Percentiles rank a stretch among this genome's conserved stretches.
These are phyloP conservation scores for Sporothrix pseudoabietina DNA, from an alignment of 2,329 filamentous ascomycete genomes.

Conservation along the genomic window DNA sequence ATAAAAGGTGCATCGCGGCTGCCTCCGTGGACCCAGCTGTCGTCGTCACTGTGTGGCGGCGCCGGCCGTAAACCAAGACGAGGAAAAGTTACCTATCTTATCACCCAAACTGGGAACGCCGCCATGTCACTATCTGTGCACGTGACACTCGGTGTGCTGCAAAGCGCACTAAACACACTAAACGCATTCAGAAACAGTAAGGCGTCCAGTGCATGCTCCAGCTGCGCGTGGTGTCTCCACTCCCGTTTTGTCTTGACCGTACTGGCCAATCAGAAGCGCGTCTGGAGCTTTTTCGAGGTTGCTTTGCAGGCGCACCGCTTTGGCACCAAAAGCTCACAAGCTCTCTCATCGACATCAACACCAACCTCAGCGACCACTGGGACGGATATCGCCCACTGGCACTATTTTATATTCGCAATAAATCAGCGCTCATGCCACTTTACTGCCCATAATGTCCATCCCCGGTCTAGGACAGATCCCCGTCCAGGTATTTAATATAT, in stretches of 20 bases:
- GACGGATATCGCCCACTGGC: neutral
- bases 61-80: neutral
- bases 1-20: slow-evolving; percentile 19
- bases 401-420: neutral
- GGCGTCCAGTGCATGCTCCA: neutral
- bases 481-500: slow-evolving; percentile 49
- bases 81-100: neutral
- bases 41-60: slow-evolving; percentile 16
- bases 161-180: neutral
- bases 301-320: neutral
- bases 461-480: slow-evolving; percentile 71
- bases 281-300: neutral
- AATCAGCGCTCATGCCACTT: slow-evolving; percentile 8
- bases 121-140: neutral
- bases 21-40: slow-evolving; percentile 13
- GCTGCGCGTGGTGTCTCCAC: neutral
- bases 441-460: slow-evolving; percentile 63
- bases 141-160: neutral
- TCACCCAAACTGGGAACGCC: neutral
- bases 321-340: neutral
- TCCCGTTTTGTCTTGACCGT: neutral
- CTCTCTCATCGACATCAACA: neutral
- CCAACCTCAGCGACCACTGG: neutral
- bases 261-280: neutral
- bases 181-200: neutral